Conservation (phyloP, 257 asterid species). For the Ehretia macrophylla region DNA sequence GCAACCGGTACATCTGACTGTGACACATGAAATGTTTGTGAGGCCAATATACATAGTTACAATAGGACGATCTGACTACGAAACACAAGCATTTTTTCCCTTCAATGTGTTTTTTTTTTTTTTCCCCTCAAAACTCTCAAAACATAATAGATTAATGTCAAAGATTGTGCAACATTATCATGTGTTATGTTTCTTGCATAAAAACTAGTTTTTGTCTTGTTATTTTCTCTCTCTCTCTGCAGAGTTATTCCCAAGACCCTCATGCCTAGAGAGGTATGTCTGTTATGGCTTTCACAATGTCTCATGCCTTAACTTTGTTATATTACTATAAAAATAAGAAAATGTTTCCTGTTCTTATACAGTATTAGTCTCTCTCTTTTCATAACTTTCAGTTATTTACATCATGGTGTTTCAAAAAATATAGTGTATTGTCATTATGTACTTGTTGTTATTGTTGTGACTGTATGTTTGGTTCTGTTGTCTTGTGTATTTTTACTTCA, state of each 20-base stretch:
- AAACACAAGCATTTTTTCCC: too few species aligned
- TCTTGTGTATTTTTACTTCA: not conserved
- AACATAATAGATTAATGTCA: conserved; percentile 2
- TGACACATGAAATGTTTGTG: too few species aligned
- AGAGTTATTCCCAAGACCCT: conserved; percentile 99
- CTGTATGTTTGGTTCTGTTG: not conserved
- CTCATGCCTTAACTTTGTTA: conserved; percentile 27
- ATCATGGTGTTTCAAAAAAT: not conserved
- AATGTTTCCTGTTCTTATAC: conserved; percentile 14
- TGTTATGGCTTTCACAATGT: conserved; percentile 29
- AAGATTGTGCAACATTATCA: conserved; percentile 8
- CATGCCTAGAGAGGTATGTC: conserved; percentile 98
- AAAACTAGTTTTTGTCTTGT: conserved; percentile 57
- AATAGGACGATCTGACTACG: too few species aligned
- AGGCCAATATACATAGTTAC: too few species aligned
- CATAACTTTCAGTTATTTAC: not conserved
- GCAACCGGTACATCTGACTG: too few species aligned
- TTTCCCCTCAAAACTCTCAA: conserved; percentile 22
- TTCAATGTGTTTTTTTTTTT: not conserved
- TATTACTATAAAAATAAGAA: conserved; percentile 13
- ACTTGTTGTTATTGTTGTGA: not conserved
- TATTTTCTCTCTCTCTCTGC: conserved; percentile 53
- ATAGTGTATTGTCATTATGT: not conserved
- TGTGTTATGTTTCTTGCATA: not conserved
- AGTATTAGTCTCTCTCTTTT: not conserved